Base-by-base conservation (phyloP, 495 filamentous ascomycete genomes). In the Hypoxylon subgilvum region DNA sequence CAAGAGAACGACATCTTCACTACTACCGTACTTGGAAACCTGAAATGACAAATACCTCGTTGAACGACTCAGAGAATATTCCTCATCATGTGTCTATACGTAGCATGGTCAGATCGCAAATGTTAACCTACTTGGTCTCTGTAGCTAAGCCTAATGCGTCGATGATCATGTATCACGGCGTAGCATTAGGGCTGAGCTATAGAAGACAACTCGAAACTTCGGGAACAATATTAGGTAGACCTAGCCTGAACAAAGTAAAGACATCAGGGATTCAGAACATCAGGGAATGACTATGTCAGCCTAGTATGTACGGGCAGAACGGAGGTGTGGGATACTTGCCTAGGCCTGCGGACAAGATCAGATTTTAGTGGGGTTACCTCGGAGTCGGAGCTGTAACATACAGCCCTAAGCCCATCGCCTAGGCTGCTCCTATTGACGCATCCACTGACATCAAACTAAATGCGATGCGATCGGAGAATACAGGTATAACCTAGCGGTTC, bases 51-150 rank as follows among this genome's bases (percentile, higher is more conserved):
- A 36, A 39, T 40, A 27, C 23, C 23, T 8, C 23, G 31, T 12
- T 34, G 31, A 34, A 34, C 5, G 8, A 12, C 31, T 34, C 31
- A 13, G 27, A 30, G 5, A 30, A 34, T 51, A 46, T 56, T 62
- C 32, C 35, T 10, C 13, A 63, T 54, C 53, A 63, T 57, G 53
- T 57, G 52, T 57, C n/a, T 44, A 35, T 36, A 13, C 52, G 60
- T 48, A 57, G 50, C 17, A 48, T 27, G 38, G 34, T 4, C 10
- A 56, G 60, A 63, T 63, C 60, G 60, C 60, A 63, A 53, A 50
- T 57, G 59, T 48, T 63, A 58, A 58, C 60, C 60, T 49, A 49
- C 46, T 35, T 49, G 25, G 47, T 30, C 35, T 36, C 21, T 28
- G 35, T 35, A 10, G 38, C 9, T 38, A 34, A 12, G 32, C 17